Evolutionary conservation across 2,329 filamentous ascomycete species (phyloP), one percentile per base, ranked within the genome.

Genomic region (Purpureocillium lavendulum): DNA sequence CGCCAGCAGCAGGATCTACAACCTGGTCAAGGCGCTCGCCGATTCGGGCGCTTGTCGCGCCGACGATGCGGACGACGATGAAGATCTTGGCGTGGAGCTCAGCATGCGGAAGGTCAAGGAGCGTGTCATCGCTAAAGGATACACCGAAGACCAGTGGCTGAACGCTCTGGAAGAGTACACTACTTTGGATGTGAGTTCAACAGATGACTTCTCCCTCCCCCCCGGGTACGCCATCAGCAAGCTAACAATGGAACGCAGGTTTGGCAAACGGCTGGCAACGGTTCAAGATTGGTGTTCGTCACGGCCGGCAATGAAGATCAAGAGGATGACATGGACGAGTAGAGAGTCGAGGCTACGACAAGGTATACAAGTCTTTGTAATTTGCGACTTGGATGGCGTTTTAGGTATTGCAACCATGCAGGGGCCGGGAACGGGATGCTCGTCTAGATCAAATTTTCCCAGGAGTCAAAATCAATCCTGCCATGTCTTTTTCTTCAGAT

Each of bases 111-210:
- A 87, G 63, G 87, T 98, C 44, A 79, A 89, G 59, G 89, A 96
- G 63, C 71, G 92, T 49, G 88, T 98, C 24, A 73, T 97, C 53
- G 92, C 89, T 39, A 96, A 95, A 74, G 92, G 92, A 3, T 98
- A 96, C 62, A 98, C 90, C 1, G 83, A 88, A 48, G 87, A 97
- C 62, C 89, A 98, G 62, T 88, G 95, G 67, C 73, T 85, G 55
- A 76, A 77, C 50, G 83, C 89, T 15, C 72, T 98, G 57, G 83
- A 95, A 46, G 90, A 95, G 68, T 97, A 98, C 64, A 82, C 86
- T 3, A 70, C 77, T 49, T 67, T 94, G 45, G 85, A 95, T 69
- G 92, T 97, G 70, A 87, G 89, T 82, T 48, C 55, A n/a, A n/a
- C n/a, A n/a, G n/a, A n/a, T n/a, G n/a, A n/a, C 21, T 11, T n/a